phyloP scores from a whole-genome alignment of 495 filamentous ascomycete genomes.

The Geopyxis carbonaria region DNA sequence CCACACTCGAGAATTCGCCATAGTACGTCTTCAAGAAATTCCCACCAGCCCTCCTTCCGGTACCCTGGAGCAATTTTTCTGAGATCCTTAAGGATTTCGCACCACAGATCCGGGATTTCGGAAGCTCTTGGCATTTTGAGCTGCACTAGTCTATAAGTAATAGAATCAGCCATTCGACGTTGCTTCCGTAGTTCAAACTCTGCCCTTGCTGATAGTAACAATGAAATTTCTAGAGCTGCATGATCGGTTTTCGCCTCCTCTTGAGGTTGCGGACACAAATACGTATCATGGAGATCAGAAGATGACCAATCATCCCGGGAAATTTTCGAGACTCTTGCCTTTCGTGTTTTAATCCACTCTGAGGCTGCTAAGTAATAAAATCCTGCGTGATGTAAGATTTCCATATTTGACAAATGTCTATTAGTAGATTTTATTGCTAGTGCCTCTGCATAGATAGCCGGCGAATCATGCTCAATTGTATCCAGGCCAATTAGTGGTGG shows the following conservation, averaged over 20 bases:
- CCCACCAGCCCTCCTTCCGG: slow-evolving; percentile 62
- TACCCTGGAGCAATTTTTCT: slow-evolving; percentile 39
- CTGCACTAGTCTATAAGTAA: slow-evolving; percentile 14
- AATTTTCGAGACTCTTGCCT: slow-evolving; percentile 45
- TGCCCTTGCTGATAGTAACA: slow-evolving; percentile 12
- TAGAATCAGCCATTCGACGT: slow-evolving; percentile 15
- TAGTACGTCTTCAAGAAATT: slow-evolving; percentile 51
- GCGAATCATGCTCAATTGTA: slow-evolving; percentile 13
- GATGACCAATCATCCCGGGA: slow-evolving; percentile 65
- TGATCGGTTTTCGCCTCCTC: slow-evolving; percentile 33
- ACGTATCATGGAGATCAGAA: slow-evolving; percentile 62
- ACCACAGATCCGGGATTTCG: slow-evolving; percentile 35
- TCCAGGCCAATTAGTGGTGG: slow-evolving; percentile 4
- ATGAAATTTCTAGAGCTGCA: slow-evolving; percentile 2
- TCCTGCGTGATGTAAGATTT: slow-evolving; percentile 67
- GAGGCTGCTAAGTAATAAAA: slow-evolving; percentile 68
- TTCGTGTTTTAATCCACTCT: slow-evolving; percentile 44
- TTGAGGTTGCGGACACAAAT: slow-evolving; percentile 63
- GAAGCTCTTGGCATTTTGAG: slow-evolving; percentile 13
- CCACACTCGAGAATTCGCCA: slow-evolving; percentile 64
- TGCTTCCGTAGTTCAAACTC: slow-evolving; percentile 18
- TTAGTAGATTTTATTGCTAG: no score
- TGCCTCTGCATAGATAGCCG: slow-evolving; percentile 42
- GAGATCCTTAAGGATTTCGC: slow-evolving; percentile 48
- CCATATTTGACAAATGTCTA: no score